Evolutionary conservation across 257 asterid species (phyloP).

Genomic region (Jasminum sambac): DNA sequence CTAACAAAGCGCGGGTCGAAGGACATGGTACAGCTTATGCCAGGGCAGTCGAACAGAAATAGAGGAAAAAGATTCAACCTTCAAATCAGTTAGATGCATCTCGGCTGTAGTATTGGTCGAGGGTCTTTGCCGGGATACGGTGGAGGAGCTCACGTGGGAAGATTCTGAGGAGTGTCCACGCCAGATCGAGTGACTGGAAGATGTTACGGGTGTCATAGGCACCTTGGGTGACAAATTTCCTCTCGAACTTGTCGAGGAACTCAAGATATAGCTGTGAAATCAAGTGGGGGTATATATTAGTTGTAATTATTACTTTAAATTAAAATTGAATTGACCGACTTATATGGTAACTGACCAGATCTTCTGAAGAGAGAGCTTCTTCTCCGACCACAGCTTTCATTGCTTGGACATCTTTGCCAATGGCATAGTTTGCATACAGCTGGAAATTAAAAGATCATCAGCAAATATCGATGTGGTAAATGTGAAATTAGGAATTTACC

Average conservation of each 20-base stretch:
- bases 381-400: constrained; percentile 93
- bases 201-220: constrained; percentile 88
- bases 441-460: constrained; percentile 20
- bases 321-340: not conserved
- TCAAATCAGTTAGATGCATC: constrained; percentile 62
- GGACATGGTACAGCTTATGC: constrained; percentile 33
- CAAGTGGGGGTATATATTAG: constrained; percentile 11
- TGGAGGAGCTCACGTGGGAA: constrained; percentile 97
- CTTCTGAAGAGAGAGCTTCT: constrained; percentile 88
- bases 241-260: constrained; percentile 81
- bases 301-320: constrained; percentile 4
- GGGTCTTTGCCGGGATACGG: constrained; percentile 98
- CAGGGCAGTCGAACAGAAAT: constrained; percentile 34
- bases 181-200: constrained; percentile 93
- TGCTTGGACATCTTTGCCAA: constrained; percentile 86
- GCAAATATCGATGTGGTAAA: not conserved
- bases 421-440: constrained; percentile 84
- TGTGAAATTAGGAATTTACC: not conserved
- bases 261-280: constrained; percentile 65
- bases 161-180: constrained; percentile 97
- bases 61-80: constrained; percentile 27
- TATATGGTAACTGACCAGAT: constrained; percentile 51
- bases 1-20: constrained; percentile 34
- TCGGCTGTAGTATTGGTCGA: constrained; percentile 84
- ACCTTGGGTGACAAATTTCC: constrained; percentile 78